Base-by-base conservation (phyloP, 805 yeast genomes). In the Isabelozyma heimii region DNA sequence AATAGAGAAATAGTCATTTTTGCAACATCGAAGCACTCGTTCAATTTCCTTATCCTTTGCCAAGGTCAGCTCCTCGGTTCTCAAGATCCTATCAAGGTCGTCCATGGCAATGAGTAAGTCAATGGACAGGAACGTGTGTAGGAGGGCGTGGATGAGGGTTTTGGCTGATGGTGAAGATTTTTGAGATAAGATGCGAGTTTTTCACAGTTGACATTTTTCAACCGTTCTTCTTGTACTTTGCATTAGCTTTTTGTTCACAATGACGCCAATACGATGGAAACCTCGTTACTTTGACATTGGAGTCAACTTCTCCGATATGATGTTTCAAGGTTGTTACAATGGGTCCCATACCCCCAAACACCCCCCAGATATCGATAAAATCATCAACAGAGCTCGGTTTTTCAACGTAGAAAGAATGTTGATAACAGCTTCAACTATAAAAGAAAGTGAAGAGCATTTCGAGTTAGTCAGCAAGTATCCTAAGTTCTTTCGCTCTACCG, bases 281-380 rank as follows among this genome's bases (percentile, higher is more conserved):
- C 77, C 78, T 28, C 62, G 73, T 40, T 74, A 73, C 53, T 74
- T 70, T 53, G 79, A 74, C 48, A 74, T 74, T 15, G 79, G 79
- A 30, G 88, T 90, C 57, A 92, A 92, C 63, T 76, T 92, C 60
- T 86, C 97, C 0, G 99, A 92, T 64, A 74, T 82, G 4, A 94
- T 91, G 94, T 94, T 89, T 64, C 77, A 75, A 43, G 99, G 99
- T 1, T 52, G 66, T 8, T 94, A 94, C 61, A 80, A 89, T 52
- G 91, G 86, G 12, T 80, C 82, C 27, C 17, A 49, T 5, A 56
- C 59, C 0, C 76, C 75, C 40, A 74, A 80, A 47, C 98, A 92
- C 61, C 77, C 78, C 1, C 56, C 77, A 2, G 99, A 94, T 65
- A 64, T 89, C 3, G 72, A 70, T 12, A 70, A 75, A 6, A 88